These are phyloP conservation scores for Didymella sp. DNA, from an alignment of 2,329 filamentous ascomycete genomes.

Conservation along the genomic window DNA sequence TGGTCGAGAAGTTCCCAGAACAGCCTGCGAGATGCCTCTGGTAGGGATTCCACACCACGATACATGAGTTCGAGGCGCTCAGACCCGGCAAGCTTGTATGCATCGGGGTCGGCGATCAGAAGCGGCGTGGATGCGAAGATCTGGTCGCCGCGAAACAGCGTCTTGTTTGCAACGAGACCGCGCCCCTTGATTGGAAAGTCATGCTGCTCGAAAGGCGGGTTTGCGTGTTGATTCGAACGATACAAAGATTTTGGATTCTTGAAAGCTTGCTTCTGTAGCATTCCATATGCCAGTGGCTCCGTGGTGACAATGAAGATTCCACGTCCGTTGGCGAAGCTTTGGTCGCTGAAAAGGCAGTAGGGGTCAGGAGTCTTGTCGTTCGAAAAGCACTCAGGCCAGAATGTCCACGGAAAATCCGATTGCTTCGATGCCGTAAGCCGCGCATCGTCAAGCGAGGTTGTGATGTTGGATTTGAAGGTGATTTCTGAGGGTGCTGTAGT, in stretches of 20 bases:
- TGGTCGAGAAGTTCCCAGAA: conserved; percentile 46
- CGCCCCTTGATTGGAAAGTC: conserved; percentile 45
- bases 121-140: conserved; percentile 46
- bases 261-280: conserved; percentile 43
- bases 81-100: conserved; percentile 30
- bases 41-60: conserved; percentile 38
- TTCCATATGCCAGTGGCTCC: conserved; percentile 32
- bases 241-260: conserved; percentile 26
- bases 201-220: conserved; percentile 38
- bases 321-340: conserved; percentile 40
- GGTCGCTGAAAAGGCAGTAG: conserved; percentile 42
- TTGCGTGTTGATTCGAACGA: conserved; percentile 33
- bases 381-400: conserved; percentile 44
- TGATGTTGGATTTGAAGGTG: conserved; percentile 29
- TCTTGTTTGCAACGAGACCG: conserved; percentile 45
- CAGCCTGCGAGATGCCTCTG: conserved; percentile 21
- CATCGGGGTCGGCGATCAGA: conserved; percentile 37
- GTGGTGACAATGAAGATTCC: conserved; percentile 45
- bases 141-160: conserved; percentile 43
- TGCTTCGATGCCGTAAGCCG: conserved; percentile 27
- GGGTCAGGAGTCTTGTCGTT: conserved; percentile 35
- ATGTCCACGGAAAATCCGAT: conserved; percentile 42
- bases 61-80: conserved; percentile 40
- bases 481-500: conserved; percentile 15
- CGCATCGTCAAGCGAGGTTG: conserved; percentile 34